Evolutionary conservation across 208 protist genomes (phyloP).

Genomic region (Wallacemonas sp.): DNA sequence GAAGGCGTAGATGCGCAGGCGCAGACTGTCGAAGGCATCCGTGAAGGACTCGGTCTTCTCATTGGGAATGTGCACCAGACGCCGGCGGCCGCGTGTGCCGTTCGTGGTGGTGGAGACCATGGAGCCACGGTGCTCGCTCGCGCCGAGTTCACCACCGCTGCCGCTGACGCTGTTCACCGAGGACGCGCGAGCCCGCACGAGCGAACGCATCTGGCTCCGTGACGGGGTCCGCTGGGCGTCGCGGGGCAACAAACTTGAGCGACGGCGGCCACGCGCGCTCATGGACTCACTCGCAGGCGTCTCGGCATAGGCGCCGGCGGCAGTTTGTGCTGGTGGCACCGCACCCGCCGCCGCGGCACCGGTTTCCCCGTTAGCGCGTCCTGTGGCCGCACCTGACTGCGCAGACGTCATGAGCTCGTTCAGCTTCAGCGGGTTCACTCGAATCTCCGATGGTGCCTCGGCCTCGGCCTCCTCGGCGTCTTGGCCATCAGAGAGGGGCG

Average conservation of each 20-base stretch:
- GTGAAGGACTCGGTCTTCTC: neutral
- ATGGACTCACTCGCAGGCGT: neutral
- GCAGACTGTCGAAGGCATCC: slow-evolving; percentile 48
- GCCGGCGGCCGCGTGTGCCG: slow-evolving; percentile 21
- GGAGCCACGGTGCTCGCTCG: neutral
- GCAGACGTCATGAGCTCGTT: neutral
- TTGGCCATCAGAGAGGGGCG: neutral
- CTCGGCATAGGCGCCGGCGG: neutral
- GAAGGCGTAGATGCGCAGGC: slow-evolving; percentile 69
- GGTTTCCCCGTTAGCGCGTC: neutral
- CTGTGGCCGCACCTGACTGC: neutral
- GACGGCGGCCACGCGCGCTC: slow-evolving; percentile 14
- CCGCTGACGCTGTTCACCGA: slow-evolving; percentile 11
- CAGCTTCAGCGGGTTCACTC: neutral
- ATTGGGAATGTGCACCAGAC: slow-evolving; percentile 9
- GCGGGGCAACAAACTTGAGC: slow-evolving; percentile 31
- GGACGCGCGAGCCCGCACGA: slow-evolving; percentile 22
- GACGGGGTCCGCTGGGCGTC: slow-evolving; percentile 25
- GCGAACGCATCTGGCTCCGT: slow-evolving; percentile 48
- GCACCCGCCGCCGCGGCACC: neutral
- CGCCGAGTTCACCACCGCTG: neutral
- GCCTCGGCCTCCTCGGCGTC: neutral
- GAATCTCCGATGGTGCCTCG: neutral
- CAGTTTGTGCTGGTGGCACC: too few species aligned
- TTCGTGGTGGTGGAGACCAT: neutral